These are phyloP conservation scores for Pseudogymnoascus sp. DNA, from an alignment of 2,329 filamentous ascomycete species.

Conservation along the genomic window DNA sequence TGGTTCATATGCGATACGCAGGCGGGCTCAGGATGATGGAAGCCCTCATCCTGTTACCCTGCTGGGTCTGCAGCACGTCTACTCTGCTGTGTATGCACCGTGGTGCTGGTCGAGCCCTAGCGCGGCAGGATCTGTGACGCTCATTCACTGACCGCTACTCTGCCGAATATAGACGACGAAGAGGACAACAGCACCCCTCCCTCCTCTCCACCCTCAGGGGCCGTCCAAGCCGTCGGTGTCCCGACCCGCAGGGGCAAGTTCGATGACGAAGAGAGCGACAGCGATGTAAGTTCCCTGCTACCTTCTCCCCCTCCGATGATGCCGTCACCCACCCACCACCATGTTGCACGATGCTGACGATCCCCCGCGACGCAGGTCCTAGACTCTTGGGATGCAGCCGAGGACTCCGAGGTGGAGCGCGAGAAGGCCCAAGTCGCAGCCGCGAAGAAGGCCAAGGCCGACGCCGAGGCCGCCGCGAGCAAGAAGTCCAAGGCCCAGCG, in stretches of 20 bases:
- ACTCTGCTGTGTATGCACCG: neutral
- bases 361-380: constrained; percentile 53
- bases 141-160: constrained; percentile 24
- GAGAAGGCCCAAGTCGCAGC: constrained; percentile 86
- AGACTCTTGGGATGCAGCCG: constrained; percentile 93
- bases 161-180: constrained; percentile 27
- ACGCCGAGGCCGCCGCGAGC: constrained; percentile 76
- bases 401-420: constrained; percentile 93
- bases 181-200: constrained; percentile 44
- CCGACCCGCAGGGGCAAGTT: constrained; percentile 52
- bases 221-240: constrained; percentile 12
- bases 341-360: constrained; percentile 6
- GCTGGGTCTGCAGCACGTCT: neutral
- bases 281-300: constrained; percentile 52
- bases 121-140: neutral
- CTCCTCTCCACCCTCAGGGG: constrained; percentile 21
- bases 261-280: constrained; percentile 80
- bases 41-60: neutral
- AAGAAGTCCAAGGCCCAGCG: constrained; percentile 87
- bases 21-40: neutral
- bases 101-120: neutral
- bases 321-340: neutral
- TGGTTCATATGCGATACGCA: neutral
- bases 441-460: constrained; percentile 81
- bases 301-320: neutral